A percentile compares a stretch with the other conserved stretches of the same genome.
phyloP scores from a whole-genome alignment of 2,329 filamentous ascomycete genomes.

The Alternaria triticina region DNA sequence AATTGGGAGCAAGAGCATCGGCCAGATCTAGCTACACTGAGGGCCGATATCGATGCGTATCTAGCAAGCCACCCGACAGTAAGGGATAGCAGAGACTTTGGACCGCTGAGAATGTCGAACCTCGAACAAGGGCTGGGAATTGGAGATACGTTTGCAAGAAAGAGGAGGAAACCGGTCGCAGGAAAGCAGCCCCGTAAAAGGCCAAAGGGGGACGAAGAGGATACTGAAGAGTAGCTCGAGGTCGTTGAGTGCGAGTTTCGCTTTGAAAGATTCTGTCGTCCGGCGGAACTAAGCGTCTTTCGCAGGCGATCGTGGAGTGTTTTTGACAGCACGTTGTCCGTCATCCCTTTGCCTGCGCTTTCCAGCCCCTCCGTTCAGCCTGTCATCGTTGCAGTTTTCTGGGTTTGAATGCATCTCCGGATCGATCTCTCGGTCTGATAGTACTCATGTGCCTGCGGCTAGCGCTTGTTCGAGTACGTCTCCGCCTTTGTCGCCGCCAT shows the following conservation, averaged over 20 bases:
- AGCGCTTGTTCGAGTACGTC: not conserved
- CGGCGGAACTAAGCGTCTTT: not conserved
- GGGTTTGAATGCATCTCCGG: not conserved
- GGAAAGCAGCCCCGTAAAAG: not conserved
- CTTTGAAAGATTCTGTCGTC: not conserved
- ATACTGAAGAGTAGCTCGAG: not conserved
- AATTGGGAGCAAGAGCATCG: not conserved
- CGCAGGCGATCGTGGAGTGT: not conserved
- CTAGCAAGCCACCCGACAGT: not conserved
- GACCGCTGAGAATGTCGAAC: not conserved
- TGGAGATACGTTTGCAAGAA: not conserved
- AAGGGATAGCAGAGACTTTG: not conserved
- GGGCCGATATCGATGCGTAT: not conserved
- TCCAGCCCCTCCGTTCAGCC: not conserved
- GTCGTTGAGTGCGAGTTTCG: not conserved
- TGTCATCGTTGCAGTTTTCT: not conserved
- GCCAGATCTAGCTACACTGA: not conserved
- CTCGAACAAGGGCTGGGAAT: not conserved
- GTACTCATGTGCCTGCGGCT: not conserved
- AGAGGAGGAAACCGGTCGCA: not conserved
- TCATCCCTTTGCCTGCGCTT: not conserved
- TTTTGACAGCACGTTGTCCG: not conserved
- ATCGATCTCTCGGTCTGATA: not conserved
- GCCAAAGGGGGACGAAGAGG: not conserved
- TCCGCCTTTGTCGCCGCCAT: not conserved